These are phyloP conservation scores for Penicillium sp. DNA, from an alignment of 2,329 filamentous ascomycete species.

Conservation along the genomic window DNA sequence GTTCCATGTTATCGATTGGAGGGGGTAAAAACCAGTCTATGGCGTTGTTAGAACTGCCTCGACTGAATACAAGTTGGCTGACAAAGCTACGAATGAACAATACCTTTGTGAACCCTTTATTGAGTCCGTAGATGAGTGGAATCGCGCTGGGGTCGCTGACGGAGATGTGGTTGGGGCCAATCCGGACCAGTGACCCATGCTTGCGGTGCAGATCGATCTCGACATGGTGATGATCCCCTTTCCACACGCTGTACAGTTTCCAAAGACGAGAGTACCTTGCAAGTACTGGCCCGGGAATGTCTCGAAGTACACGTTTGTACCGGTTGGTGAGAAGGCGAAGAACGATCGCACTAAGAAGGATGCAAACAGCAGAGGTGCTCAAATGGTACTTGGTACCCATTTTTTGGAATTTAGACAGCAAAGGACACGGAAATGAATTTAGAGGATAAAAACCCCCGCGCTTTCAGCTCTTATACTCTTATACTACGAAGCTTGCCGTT, in stretches of 20 bases:
- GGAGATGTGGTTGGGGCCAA: slow-evolving; percentile 33
- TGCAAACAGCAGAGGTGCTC: neutral
- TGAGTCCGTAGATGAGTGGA: slow-evolving; percentile 13
- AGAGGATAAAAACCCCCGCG: too few species aligned
- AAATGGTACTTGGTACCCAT: neutral
- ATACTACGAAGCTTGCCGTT: too few species aligned
- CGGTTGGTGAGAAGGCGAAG: slow-evolving; percentile 13
- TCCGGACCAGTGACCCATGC: slow-evolving; percentile 35
- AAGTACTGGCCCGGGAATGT: slow-evolving; percentile 14
- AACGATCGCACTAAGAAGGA: neutral
- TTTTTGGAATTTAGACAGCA: neutral
- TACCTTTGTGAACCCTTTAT: slow-evolving; percentile 20
- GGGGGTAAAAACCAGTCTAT: slow-evolving; percentile 22
- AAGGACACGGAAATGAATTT: too few species aligned
- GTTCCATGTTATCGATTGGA: slow-evolving; percentile 25
- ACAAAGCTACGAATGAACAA: neutral
- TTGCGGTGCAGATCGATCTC: slow-evolving; percentile 30
- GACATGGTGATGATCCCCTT: slow-evolving; percentile 16
- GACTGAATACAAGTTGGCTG: neutral
- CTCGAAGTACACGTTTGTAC: slow-evolving; percentile 8
- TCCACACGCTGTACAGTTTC: slow-evolving; percentile 22
- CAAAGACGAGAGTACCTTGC: slow-evolving; percentile 18
- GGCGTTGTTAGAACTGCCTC: neutral
- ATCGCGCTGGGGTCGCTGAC: slow-evolving; percentile 20
- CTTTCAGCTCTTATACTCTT: too few species aligned